A percentile compares a stretch with the other conserved stretches of the same genome.
These are phyloP conservation scores for Leccinellum luteum DNA, from an alignment of 768 basidiomycete species.

Conservation along the genomic window DNA sequence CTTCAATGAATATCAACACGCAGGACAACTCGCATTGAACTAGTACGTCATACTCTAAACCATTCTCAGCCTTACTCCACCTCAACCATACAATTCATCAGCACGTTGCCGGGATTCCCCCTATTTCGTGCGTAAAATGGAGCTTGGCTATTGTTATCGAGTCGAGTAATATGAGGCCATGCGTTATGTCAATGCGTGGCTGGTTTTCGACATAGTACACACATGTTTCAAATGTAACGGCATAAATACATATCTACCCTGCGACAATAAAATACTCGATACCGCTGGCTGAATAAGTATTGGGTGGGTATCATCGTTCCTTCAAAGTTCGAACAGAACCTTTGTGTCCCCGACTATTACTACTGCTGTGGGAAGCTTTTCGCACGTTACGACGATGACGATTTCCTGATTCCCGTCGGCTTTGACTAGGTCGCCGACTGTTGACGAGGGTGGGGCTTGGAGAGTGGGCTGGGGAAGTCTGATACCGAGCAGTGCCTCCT, in stretches of 20 bases:
- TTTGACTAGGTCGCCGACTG: slow-evolving; percentile 21
- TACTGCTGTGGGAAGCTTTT: slow-evolving; percentile 15
- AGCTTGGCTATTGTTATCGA: neutral
- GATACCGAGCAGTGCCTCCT: slow-evolving; percentile 9
- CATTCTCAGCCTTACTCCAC: neutral
- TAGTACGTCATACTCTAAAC: slow-evolving; percentile 13
- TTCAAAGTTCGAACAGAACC: neutral
- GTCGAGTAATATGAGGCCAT: slow-evolving; percentile 1
- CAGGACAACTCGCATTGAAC: slow-evolving; percentile 13
- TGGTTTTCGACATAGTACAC: neutral
- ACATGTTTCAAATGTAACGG: slow-evolving; percentile 8
- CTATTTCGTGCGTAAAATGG: neutral
- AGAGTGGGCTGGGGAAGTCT: slow-evolving; percentile 14
- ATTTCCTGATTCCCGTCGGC: slow-evolving; percentile 5
- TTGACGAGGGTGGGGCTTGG: slow-evolving; percentile 13
- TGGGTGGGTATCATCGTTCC: slow-evolving; percentile 4
- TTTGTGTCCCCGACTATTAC: slow-evolving; percentile 11
- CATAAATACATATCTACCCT: slow-evolving; percentile 24
- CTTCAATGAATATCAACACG: slow-evolving; percentile 26
- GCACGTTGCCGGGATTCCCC: slow-evolving; percentile 1
- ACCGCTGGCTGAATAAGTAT: slow-evolving; percentile 2
- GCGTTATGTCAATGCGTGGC: neutral
- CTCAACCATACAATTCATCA: slow-evolving; percentile 2
- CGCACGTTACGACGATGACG: slow-evolving; percentile 15
- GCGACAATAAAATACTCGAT: slow-evolving; percentile 16